phyloP scores from a whole-genome alignment of 129 eudicot genomes.

The Helichrysum umbraculigerum region DNA sequence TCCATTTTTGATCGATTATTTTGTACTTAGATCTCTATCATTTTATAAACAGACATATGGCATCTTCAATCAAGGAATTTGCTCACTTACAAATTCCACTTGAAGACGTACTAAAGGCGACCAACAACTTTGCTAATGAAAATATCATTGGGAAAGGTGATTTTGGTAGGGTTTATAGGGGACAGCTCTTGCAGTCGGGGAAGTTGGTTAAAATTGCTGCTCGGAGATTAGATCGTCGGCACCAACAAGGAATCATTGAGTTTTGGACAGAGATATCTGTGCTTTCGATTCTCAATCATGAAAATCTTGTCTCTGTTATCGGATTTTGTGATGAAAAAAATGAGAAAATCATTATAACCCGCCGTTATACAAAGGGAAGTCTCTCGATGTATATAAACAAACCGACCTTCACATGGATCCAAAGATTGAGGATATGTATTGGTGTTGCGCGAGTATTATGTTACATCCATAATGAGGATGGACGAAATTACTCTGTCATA shows the following conservation, averaged over 20 bases:
- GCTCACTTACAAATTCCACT: conserved; percentile 5
- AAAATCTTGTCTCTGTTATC: neutral
- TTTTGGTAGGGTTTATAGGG: neutral
- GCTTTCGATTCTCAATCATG: neutral
- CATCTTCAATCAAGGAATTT: neutral
- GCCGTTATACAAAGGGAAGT: neutral
- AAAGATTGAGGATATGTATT: neutral
- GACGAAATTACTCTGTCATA: neutral
- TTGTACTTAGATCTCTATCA: no score
- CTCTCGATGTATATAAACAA: neutral
- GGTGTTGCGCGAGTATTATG: neutral
- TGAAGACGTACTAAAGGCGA: neutral
- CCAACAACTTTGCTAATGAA: neutral
- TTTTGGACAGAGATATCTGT: neutral
- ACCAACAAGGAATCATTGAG: neutral
- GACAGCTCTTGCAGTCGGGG: neutral
- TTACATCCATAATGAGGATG: neutral
- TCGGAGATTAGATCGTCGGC: neutral
- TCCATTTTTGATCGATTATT: no score
- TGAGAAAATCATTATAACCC: neutral
- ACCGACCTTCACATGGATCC: conserved; percentile 6
- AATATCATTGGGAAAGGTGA: neutral
- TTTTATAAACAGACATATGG: neutral
- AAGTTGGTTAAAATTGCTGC: neutral
- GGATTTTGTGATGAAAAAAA: neutral